Conservation (phyloP, 176 grass and related monocot genomes). For the Triticum monococcum region DNA sequence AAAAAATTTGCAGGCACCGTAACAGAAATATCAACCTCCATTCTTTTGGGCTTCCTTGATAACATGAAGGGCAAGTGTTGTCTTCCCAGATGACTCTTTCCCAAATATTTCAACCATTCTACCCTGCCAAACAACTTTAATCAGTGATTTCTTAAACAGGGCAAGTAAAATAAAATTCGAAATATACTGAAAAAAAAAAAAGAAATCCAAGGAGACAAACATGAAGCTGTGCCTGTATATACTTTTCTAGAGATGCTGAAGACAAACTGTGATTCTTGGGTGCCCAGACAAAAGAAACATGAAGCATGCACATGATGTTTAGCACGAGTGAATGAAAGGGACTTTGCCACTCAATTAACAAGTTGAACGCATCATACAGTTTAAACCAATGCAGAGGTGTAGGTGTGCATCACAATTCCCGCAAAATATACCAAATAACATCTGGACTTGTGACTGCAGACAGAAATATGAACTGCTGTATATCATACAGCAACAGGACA, state of each 20-base stretch:
- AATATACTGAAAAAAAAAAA: background rate
- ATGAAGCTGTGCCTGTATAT: background rate
- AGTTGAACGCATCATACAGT: background rate
- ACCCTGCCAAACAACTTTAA: slow-evolving; percentile 55
- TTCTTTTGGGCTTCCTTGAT: slow-evolving; percentile 91
- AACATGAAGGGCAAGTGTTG: slow-evolving; percentile 92
- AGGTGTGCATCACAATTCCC: background rate
- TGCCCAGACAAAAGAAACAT: background rate
- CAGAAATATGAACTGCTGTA: background rate
- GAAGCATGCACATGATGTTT: background rate
- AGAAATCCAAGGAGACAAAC: background rate
- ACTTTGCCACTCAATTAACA: background rate
- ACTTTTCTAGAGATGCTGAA: background rate
- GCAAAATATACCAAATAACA: background rate
- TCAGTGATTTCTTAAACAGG: slow-evolving; percentile 21
- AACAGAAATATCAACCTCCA: slow-evolving; percentile 60
- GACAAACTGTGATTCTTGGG: background rate
- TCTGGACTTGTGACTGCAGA: slow-evolving; percentile 1
- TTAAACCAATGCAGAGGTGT: background rate
- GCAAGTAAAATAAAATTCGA: background rate
- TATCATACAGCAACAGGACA: background rate
- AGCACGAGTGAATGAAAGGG: background rate
- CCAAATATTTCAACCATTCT: slow-evolving; percentile 97
- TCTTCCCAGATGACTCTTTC: slow-evolving; percentile 93
- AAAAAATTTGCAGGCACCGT: background rate